phyloP scores from a whole-genome alignment of 2,329 filamentous ascomycete species.

The Torrubiella hemipterigena region DNA sequence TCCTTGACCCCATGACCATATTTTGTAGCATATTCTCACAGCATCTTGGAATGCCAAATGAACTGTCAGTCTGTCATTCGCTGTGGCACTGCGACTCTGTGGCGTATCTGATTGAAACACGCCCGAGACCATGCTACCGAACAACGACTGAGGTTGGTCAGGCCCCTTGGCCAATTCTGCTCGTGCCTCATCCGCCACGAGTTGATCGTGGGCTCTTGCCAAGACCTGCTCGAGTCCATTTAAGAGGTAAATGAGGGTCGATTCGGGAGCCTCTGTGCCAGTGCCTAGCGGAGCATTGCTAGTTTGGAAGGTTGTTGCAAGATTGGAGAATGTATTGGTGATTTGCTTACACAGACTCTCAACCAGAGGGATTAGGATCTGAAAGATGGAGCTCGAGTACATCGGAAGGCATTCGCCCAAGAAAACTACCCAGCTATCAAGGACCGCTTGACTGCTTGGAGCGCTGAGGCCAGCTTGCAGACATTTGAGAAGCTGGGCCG shows the following conservation, averaged over 20 bases:
- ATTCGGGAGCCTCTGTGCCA: constrained; percentile 40
- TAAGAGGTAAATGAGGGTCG: constrained; percentile 72
- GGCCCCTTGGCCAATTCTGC: constrained; percentile 61
- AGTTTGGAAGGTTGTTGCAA: constrained; percentile 51
- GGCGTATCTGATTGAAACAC: constrained; percentile 72
- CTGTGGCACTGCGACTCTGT: constrained; percentile 70
- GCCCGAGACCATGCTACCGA: constrained; percentile 87
- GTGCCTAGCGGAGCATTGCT: constrained; percentile 9
- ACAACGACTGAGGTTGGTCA: constrained; percentile 76
- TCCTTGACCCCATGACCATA: constrained; percentile 85
- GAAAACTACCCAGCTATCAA: constrained; percentile 89
- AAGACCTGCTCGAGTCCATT: constrained; percentile 87
- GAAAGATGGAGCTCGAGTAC: constrained; percentile 76
- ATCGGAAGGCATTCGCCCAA: constrained; percentile 73
- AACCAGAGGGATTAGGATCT: constrained; percentile 80
- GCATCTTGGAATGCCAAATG: constrained; percentile 95
- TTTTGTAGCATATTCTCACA: constrained; percentile 79
- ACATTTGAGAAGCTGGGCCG: constrained; percentile 66
- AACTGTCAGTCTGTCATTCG: constrained; percentile 87
- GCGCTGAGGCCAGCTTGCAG: constrained; percentile 73
- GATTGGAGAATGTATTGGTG: constrained; percentile 54
- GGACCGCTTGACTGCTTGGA: constrained; percentile 56
- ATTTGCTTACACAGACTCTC: constrained; percentile 81
- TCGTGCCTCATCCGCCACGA: constrained; percentile 64
- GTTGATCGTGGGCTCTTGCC: constrained; percentile 72